phyloP scores from a whole-genome alignment of 2,329 filamentous ascomycete species.

The Colletotrichum sp. region DNA sequence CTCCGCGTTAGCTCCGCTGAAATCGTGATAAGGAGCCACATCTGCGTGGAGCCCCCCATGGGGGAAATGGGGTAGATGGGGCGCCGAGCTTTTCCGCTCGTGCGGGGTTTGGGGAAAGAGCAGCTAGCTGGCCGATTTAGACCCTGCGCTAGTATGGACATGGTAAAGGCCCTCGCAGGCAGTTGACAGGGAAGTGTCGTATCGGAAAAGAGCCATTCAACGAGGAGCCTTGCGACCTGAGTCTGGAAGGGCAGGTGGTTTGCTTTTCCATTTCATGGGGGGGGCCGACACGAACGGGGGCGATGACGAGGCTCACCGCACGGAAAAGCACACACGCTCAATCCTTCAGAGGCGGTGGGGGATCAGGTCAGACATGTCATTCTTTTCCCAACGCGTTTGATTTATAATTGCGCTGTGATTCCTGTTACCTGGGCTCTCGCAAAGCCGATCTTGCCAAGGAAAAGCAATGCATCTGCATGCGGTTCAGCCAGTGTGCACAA shows the following conservation, averaged over 20 bases:
- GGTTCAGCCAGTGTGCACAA: not conserved
- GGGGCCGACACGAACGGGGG: not conserved
- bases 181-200: not conserved
- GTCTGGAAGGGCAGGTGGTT: not conserved
- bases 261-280: not conserved
- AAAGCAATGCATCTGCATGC: not conserved
- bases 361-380: not conserved
- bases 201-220: not conserved
- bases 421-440: not conserved
- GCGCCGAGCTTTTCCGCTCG: constrained; percentile 17
- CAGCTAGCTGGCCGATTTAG: not conserved
- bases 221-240: not conserved
- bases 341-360: not conserved
- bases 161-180: not conserved
- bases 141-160: constrained; percentile 11
- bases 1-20: constrained; percentile 7
- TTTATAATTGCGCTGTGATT: constrained; percentile 5
- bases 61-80: constrained; percentile 4
- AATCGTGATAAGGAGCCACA: constrained; percentile 3
- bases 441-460: constrained; percentile 8
- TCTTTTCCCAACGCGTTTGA: not conserved
- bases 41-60: constrained; percentile 7
- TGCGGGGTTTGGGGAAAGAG: constrained; percentile 8
- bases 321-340: constrained; percentile 2
- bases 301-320: not conserved